These are phyloP conservation scores for Bryopsis sp. DNA, from an alignment of 139 green algal species.

Conservation along the genomic window DNA sequence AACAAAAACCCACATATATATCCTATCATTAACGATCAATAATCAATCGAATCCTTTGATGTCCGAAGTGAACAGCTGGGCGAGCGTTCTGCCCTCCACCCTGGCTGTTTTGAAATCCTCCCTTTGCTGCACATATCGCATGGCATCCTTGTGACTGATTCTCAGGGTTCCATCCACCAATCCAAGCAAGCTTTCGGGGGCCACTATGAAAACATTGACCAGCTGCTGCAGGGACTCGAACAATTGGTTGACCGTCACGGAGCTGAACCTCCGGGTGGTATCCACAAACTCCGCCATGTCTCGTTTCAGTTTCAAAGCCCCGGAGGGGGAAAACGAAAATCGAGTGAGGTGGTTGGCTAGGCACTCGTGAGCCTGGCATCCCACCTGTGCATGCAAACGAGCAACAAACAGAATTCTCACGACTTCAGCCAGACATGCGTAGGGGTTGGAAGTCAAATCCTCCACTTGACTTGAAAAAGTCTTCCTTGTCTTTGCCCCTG, in stretches of 20 bases:
- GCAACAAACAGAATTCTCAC: neutral
- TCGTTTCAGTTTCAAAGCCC: conserved; percentile 57
- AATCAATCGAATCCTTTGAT: conserved; percentile 14
- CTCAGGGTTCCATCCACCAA: conserved; percentile 57
- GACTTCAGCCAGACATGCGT: neutral
- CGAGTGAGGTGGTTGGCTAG: conserved; percentile 46
- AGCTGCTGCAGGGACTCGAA: conserved; percentile 32
- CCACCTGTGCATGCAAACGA: conserved; percentile 24
- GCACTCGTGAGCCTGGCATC: conserved; percentile 19
- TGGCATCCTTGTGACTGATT: conserved; percentile 37
- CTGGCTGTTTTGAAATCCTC: conserved; percentile 52
- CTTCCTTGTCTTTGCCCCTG: neutral
- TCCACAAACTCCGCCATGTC: conserved; percentile 55
- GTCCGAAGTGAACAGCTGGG: conserved; percentile 32
- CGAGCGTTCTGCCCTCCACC: conserved; percentile 37
- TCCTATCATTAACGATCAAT: too few species aligned
- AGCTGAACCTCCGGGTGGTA: conserved; percentile 22
- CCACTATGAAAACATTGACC: conserved; percentile 66
- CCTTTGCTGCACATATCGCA: conserved; percentile 44
- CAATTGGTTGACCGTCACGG: conserved; percentile 22
- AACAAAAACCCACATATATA: too few species aligned
- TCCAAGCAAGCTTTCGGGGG: conserved; percentile 55
- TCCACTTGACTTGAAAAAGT: too few species aligned
- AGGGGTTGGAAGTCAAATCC: too few species aligned
- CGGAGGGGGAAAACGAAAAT: conserved; percentile 45